Conservation (phyloP, 306 rosid genomes). For the Canavalia gladiata region DNA sequence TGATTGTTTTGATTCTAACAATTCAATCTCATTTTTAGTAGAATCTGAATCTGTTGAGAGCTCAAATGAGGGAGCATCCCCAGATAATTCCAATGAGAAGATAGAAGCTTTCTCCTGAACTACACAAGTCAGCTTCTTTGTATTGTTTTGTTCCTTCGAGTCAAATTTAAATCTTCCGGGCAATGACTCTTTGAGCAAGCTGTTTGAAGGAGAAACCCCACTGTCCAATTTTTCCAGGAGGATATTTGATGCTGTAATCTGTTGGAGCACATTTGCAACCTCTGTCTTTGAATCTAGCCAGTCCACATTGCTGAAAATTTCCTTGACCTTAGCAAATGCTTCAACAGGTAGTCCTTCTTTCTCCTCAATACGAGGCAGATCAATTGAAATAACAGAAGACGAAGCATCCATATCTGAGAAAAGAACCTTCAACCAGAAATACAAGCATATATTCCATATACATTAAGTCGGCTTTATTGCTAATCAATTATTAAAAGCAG, state of each 20-base stretch:
- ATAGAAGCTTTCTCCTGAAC: constrained; percentile 28
- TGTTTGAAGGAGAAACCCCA: constrained; percentile 55
- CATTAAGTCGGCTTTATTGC: constrained; percentile 36
- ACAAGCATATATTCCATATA: constrained; percentile 43
- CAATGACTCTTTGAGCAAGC: constrained; percentile 55
- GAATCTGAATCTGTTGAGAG: constrained; percentile 45
- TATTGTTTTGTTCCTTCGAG: not conserved
- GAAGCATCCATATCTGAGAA: constrained; percentile 93
- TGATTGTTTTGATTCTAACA: constrained; percentile 47
- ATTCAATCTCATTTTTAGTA: constrained; percentile 20
- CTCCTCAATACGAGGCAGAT: constrained; percentile 77
- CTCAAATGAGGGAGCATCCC: constrained; percentile 37
- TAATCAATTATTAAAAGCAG: constrained; percentile 12
- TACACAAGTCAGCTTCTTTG: constrained; percentile 22
- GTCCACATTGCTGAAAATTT: constrained; percentile 84
- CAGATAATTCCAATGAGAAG: constrained; percentile 21
- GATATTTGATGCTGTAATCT: constrained; percentile 63
- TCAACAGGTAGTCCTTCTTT: constrained; percentile 94
- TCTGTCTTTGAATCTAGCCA: constrained; percentile 87
- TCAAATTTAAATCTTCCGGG: constrained; percentile 50
- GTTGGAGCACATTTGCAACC: constrained; percentile 72
- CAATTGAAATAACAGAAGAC: constrained; percentile 69
- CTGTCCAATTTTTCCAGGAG: constrained; percentile 58
- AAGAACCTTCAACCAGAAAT: constrained; percentile 77
- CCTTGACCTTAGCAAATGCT: constrained; percentile 92